phyloP scores from a whole-genome alignment of 2,329 filamentous ascomycete genomes.

The Hymenoscyphus albidus region DNA sequence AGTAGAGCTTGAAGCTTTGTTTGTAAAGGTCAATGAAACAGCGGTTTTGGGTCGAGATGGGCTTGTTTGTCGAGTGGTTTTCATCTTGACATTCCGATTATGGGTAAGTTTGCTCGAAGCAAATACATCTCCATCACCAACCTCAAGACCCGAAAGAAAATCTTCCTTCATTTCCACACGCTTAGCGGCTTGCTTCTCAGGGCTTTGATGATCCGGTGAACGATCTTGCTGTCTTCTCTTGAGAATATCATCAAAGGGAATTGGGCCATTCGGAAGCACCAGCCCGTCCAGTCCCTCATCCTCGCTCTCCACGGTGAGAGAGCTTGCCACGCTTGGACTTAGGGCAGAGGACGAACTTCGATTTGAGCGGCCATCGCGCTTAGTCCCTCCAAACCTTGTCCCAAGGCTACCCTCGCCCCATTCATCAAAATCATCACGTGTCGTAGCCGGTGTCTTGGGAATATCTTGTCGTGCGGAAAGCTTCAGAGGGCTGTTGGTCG shows the following conservation, averaged over 20 bases:
- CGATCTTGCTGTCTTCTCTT: slow-evolving; percentile 63
- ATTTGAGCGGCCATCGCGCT: slow-evolving; percentile 72
- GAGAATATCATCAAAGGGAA: slow-evolving; percentile 78
- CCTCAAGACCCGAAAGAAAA: slow-evolving; percentile 80
- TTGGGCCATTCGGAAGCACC: slow-evolving; percentile 74
- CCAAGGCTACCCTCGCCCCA: slow-evolving; percentile 93
- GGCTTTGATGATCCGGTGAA: slow-evolving; percentile 48
- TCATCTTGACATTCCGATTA: slow-evolving; percentile 89
- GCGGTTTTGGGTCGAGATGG: slow-evolving; percentile 69
- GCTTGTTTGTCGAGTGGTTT: slow-evolving; percentile 64
- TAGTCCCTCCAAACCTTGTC: slow-evolving; percentile 83
- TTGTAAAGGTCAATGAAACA: slow-evolving; percentile 87
- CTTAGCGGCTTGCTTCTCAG: slow-evolving; percentile 36
- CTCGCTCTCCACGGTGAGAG: slow-evolving; percentile 86
- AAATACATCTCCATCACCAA: slow-evolving; percentile 79
- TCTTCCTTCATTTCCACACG: slow-evolving; percentile 55
- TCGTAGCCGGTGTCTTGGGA: slow-evolving; percentile 57
- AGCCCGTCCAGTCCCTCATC: slow-evolving; percentile 91
- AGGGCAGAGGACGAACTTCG: slow-evolving; percentile 87
- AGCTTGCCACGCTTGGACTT: slow-evolving; percentile 90
- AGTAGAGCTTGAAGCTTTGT: slow-evolving; percentile 56
- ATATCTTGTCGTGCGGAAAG: slow-evolving; percentile 58
- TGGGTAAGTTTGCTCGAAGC: slow-evolving; percentile 75
- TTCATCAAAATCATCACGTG: slow-evolving; percentile 76
- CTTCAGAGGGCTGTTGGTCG: slow-evolving; percentile 58